A percentile compares a stretch with the other conserved stretches of the same genome.
These are phyloP conservation scores for Starmerella apis DNA, from an alignment of 805 yeast species.

Conservation along the genomic window DNA sequence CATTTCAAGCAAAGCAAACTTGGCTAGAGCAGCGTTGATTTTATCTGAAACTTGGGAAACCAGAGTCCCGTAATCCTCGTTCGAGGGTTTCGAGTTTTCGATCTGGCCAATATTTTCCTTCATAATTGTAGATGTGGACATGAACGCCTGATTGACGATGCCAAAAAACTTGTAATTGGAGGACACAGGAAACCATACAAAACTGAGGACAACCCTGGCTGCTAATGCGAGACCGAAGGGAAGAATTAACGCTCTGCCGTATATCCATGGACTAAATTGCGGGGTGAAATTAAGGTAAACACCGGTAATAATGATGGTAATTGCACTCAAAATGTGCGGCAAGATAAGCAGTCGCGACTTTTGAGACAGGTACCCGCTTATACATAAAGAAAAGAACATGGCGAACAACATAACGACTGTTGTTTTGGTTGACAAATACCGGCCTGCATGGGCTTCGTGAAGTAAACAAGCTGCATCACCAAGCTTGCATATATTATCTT, in stretches of 20 bases:
- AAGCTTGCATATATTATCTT: slow-evolving; percentile 21
- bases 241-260: slow-evolving; percentile 17
- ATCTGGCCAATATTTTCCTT: neutral
- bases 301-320: slow-evolving; percentile 15
- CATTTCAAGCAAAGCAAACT: slow-evolving; percentile 15
- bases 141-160: slow-evolving; percentile 9
- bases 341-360: slow-evolving; percentile 13
- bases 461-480: slow-evolving; percentile 18
- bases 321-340: slow-evolving; percentile 22
- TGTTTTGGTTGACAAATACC: slow-evolving; percentile 19
- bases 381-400: slow-evolving; percentile 14
- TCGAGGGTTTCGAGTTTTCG: slow-evolving; percentile 16
- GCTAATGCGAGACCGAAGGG: slow-evolving; percentile 26
- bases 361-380: slow-evolving; percentile 13
- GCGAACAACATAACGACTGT: slow-evolving; percentile 23
- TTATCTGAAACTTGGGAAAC: neutral
- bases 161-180: slow-evolving; percentile 24
- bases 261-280: slow-evolving; percentile 12
- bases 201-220: slow-evolving; percentile 16
- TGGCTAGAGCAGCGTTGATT: neutral
- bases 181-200: slow-evolving; percentile 25
- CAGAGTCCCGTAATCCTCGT: neutral
- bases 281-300: slow-evolving; percentile 13
- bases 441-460: slow-evolving; percentile 14
- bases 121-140: slow-evolving; percentile 3